Conservation (phyloP, 495 filamentous ascomycete genomes). For the Penicillium samsonianum region DNA sequence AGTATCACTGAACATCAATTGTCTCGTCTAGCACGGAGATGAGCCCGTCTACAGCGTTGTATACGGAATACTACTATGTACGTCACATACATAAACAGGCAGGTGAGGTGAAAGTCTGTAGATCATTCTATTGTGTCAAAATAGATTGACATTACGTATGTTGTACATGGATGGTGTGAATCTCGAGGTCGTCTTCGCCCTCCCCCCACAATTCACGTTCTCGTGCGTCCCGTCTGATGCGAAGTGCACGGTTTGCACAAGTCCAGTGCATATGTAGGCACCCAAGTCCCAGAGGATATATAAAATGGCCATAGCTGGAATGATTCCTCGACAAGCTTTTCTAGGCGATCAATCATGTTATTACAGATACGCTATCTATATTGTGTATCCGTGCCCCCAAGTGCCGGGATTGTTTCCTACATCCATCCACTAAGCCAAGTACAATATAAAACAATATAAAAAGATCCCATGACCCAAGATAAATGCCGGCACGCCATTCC, state of each 20-base stretch:
- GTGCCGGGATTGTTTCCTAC: neutral
- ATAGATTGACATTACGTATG: neutral
- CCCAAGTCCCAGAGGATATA: neutral
- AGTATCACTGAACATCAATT: conserved; percentile 5
- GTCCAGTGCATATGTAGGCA: neutral
- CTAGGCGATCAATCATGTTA: neutral
- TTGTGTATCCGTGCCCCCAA: neutral
- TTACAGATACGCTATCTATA: neutral
- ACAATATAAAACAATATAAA: neutral
- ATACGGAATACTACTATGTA: neutral
- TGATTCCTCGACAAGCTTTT: neutral
- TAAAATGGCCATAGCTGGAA: neutral
- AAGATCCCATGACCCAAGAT: neutral
- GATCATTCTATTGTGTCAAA: neutral
- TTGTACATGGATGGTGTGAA: neutral
- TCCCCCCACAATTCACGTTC: neutral
- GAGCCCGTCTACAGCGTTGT: neutral
- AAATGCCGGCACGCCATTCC: neutral
- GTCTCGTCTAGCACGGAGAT: conserved; percentile 15
- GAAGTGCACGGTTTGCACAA: neutral
- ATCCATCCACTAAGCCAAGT: neutral
- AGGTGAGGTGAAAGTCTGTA: neutral
- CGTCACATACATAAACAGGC: neutral
- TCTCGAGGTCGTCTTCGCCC: neutral
- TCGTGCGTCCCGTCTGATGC: neutral